Evolutionary conservation across 805 yeast species (phyloP).

Genomic region (Yarrowia bubula): DNA sequence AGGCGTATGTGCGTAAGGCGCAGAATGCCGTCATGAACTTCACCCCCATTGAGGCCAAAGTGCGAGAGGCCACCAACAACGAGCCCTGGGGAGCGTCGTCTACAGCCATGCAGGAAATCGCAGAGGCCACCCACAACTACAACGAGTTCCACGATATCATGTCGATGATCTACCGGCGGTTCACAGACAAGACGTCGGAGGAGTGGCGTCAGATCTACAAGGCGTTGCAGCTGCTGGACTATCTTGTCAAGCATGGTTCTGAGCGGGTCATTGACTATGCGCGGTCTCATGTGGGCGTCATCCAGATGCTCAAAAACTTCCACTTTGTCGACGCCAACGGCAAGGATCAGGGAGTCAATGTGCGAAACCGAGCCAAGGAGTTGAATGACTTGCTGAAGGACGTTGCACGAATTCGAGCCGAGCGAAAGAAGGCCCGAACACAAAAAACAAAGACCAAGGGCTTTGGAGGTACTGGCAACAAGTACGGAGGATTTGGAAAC

Average conservation of each 20-base stretch:
- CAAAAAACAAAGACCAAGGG: constrained; percentile 73
- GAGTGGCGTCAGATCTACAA: constrained; percentile 99
- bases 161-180: constrained; percentile 62
- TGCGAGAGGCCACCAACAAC: constrained; percentile 93
- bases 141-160: constrained; percentile 46
- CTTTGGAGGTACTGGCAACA: constrained; percentile 39
- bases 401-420: constrained; percentile 71
- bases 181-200: constrained; percentile 91
- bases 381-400: constrained; percentile 69
- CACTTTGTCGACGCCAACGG: constrained; percentile 93
- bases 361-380: constrained; percentile 84
- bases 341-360: constrained; percentile 93
- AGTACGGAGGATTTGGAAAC: constrained; percentile 42
- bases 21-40: constrained; percentile 94
- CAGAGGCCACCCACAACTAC: constrained; percentile 85
- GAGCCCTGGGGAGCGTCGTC: constrained; percentile 99
- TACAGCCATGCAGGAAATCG: constrained; percentile 89
- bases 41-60: constrained; percentile 92
- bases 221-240: constrained; percentile 87
- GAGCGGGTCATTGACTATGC: constrained; percentile 96
- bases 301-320: constrained; percentile 86
- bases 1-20: constrained; percentile 95
- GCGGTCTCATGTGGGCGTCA: constrained; percentile 72
- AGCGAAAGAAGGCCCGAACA: constrained; percentile 86
- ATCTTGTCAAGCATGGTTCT: constrained; percentile 84